Evolutionary conservation across 371 early-diverging fungal genomes (phyloP).

Genomic region (Dinochytrium kinnereticum): DNA sequence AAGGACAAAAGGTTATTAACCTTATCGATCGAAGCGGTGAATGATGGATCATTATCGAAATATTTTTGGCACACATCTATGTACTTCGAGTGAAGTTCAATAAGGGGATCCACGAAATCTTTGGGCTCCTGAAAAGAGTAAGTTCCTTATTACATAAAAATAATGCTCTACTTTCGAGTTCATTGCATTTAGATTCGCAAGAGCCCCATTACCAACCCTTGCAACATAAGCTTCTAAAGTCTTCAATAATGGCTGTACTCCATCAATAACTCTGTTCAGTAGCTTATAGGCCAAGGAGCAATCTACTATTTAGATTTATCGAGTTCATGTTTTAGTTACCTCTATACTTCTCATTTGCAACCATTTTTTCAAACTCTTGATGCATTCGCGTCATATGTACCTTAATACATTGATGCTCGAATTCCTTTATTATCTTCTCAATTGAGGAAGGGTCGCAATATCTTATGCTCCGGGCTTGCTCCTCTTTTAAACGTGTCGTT

Average conservation of each 20-base stretch:
- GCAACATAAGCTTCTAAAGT: conserved; percentile 71
- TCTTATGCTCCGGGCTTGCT: conserved; percentile 56
- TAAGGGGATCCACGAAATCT: conserved; percentile 51
- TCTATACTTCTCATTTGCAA: conserved; percentile 65
- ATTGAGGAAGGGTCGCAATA: conserved; percentile 75
- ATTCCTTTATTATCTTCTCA: conserved; percentile 69
- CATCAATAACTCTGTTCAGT: conserved; percentile 67
- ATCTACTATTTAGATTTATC: conserved; percentile 53
- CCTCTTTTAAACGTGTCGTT: conserved; percentile 61
- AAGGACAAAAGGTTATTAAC: conserved; percentile 27
- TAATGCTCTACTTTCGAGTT: conserved; percentile 60
- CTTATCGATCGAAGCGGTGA: conserved; percentile 83
- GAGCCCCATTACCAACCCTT: conserved; percentile 62
- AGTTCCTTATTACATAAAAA: not conserved
- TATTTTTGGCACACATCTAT: conserved; percentile 63
- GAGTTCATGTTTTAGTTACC: conserved; percentile 50
- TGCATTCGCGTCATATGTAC: conserved; percentile 71
- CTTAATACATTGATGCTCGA: conserved; percentile 75
- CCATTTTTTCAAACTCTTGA: conserved; percentile 73
- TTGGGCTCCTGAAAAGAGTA: conserved; percentile 62
- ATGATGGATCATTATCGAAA: conserved; percentile 71
- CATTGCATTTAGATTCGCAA: conserved; percentile 59
- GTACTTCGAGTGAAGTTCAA: conserved; percentile 70
- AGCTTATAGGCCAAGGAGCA: conserved; percentile 74
- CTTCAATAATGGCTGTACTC: conserved; percentile 65